These are phyloP conservation scores for Sanguinoderma infundibulare DNA, from an alignment of 1,284 basidiomycete species.

Conservation along the genomic window DNA sequence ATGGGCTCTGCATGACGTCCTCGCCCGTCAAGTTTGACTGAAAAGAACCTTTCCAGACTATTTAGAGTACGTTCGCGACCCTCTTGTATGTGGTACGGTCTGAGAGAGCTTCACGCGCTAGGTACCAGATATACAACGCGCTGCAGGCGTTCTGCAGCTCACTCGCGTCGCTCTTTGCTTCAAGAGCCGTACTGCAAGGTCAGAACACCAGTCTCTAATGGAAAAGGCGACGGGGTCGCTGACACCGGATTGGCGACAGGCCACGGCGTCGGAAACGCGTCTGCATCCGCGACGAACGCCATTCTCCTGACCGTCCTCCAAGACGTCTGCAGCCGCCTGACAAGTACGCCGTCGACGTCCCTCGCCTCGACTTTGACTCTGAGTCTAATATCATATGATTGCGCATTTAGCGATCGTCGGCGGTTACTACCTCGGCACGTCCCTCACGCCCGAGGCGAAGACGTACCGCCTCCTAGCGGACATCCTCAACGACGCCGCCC, in stretches of 20 bases:
- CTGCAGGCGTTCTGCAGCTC: slow-evolving; percentile 74
- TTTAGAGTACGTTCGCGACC: slow-evolving; percentile 21
- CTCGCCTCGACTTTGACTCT: no score
- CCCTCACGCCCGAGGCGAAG: slow-evolving; percentile 70
- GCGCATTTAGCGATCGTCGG: slow-evolving; percentile 55
- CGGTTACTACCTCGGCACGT: slow-evolving; percentile 65
- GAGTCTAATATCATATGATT: neutral
- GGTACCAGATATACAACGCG: slow-evolving; percentile 67
- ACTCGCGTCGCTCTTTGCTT: slow-evolving; percentile 62
- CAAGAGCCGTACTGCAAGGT: slow-evolving; percentile 73
- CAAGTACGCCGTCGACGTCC: slow-evolving; percentile 48
- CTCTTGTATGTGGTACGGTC: neutral
- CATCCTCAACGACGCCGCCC: slow-evolving; percentile 62
- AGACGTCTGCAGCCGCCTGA: slow-evolving; percentile 64
- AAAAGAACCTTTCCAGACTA: slow-evolving; percentile 23
- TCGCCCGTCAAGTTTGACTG: neutral
- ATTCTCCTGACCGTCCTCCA: slow-evolving; percentile 65
- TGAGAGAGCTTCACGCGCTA: slow-evolving; percentile 10
- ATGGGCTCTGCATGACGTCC: no score
- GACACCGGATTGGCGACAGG: slow-evolving; percentile 40
- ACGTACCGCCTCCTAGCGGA: slow-evolving; percentile 74
- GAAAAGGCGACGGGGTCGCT: no score
- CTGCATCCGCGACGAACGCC: slow-evolving; percentile 67
- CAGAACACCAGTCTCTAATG: neutral
- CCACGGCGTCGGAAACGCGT: slow-evolving; percentile 69